Evolutionary conservation across 305 asterid species (phyloP).

Genomic region (Fraxinus angustifolia): DNA sequence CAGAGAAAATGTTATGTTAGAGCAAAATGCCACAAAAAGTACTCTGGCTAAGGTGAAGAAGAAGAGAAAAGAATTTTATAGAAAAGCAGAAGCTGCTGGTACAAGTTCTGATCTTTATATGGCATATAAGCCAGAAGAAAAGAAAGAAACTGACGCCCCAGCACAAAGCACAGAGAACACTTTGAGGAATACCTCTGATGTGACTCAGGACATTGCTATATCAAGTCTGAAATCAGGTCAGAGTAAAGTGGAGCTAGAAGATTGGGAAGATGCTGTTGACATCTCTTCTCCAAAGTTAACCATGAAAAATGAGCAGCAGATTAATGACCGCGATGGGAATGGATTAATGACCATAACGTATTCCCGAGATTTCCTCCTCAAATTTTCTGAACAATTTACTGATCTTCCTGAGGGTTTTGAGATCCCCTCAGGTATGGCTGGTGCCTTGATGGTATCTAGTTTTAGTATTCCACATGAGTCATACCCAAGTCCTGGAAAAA

Average conservation of each 20-base stretch:
- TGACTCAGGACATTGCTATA: constrained; percentile 33
- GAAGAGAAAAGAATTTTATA: constrained; percentile 48
- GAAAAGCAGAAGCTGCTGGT: constrained; percentile 68
- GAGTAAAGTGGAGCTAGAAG: constrained; percentile 71
- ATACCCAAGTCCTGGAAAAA: constrained; percentile 54
- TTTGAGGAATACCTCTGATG: constrained; percentile 32
- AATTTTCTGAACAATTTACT: constrained; percentile 26
- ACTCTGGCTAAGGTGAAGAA: constrained; percentile 34
- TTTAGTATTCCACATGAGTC: constrained; percentile 35
- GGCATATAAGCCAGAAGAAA: constrained; percentile 88
- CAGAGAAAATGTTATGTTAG: constrained; percentile 48
- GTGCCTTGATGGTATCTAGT: constrained; percentile 35
- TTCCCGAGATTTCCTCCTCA: constrained; percentile 35
- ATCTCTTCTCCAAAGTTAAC: constrained; percentile 51
- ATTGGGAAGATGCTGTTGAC: constrained; percentile 95
- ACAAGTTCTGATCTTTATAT: constrained; percentile 71
- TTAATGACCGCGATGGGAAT: constrained; percentile 35
- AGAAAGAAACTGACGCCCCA: constrained; percentile 43
- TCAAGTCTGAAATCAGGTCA: constrained; percentile 35
- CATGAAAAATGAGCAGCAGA: constrained; percentile 37
- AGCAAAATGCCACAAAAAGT: constrained; percentile 43
- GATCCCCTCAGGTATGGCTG: constrained; percentile 32
- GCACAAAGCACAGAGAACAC: constrained; percentile 36
- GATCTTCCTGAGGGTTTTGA: constrained; percentile 33
- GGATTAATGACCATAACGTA: constrained; percentile 37